Base-by-base conservation (phyloP, 2,329 filamentous ascomycete species). In the Diaporthe caulivora region DNA sequence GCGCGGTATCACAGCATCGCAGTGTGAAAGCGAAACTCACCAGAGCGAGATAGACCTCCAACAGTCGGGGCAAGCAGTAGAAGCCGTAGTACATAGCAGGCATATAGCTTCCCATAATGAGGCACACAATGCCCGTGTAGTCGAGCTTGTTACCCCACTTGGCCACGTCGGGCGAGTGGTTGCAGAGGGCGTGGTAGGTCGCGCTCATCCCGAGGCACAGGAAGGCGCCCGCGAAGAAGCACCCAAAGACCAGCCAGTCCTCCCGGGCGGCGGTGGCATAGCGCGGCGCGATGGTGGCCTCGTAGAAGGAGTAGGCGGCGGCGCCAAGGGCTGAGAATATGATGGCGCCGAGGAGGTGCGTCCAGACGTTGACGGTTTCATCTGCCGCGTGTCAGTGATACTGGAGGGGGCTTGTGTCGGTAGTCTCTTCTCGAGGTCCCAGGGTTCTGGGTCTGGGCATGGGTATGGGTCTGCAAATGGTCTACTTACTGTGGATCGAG, bases 91-190 rank as follows among this genome's bases (percentile, higher is more conserved):
- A 97, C 74, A 99, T 83, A 65, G 94, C 93, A 2, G 97, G 95
- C 58, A 98, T 90, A 80, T 96, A 98, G 81, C 93, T 96, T 9
- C 97, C 97, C 77, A 96, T 94, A 74, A 98, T 98, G 77, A 99
- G 85, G 64, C 92, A 90, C 40, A 98, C 94, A 78, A 99, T 99
- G 9, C 97, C 97, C 7, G 96, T 90, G 81, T 99, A 98, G 81
- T 99, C 97, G 72, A 98, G 85, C 82, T 97, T 94, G 81, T 98
- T 98, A 15, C 95, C 95, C 86, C 95, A 94, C 75, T 90, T 92
- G 2, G 93, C 92, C 18, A 98, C 94, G 1, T 84, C 83, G 49
- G 91, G 90, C 24, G 94, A 97, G 82, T 99, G 97, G 77, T 98
- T 98, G 29, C 88, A 91, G 62, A 98, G 89, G 2, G 94, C 89